Evolutionary conservation across 441 rosid genomes (phyloP).

Genomic region (Erodium texanum): DNA sequence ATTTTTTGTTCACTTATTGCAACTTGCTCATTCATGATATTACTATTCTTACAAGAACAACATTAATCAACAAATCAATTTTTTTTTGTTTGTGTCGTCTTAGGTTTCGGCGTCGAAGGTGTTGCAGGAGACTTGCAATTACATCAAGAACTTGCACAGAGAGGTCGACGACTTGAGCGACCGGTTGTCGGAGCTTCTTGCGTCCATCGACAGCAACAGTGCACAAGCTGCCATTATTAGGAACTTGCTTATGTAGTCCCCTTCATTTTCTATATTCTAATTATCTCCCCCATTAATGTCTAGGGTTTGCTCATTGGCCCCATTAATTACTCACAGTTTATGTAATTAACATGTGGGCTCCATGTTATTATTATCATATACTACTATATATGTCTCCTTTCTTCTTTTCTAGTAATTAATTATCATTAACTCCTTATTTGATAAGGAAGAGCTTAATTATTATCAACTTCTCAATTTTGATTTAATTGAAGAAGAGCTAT

Average conservation of each 20-base stretch:
- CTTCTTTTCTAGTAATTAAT: neutral
- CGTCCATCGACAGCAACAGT: slow-evolving; percentile 55
- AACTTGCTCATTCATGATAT: neutral
- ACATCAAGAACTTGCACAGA: slow-evolving; percentile 61
- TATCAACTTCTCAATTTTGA: neutral
- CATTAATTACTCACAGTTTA: neutral
- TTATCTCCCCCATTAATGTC: too few species aligned
- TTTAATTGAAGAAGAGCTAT: neutral
- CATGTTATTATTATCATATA: neutral
- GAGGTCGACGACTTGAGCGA: slow-evolving; percentile 81
- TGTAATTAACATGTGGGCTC: neutral
- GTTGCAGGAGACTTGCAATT: slow-evolving; percentile 67
- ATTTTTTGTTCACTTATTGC: neutral
- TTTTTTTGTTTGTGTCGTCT: neutral
- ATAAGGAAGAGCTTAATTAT: too few species aligned
- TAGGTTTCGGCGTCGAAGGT: slow-evolving; percentile 73
- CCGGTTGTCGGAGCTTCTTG: slow-evolving; percentile 66
- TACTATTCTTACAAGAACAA: too few species aligned
- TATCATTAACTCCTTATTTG: neutral
- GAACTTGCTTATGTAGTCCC: slow-evolving; percentile 56
- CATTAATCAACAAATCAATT: too few species aligned
- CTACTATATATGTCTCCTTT: neutral
- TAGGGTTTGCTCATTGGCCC: neutral
- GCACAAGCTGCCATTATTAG: slow-evolving; percentile 88
- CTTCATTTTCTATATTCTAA: neutral